Base-by-base conservation (phyloP, 2,329 filamentous ascomycete genomes). In the Talaromyces rugulosus region DNA sequence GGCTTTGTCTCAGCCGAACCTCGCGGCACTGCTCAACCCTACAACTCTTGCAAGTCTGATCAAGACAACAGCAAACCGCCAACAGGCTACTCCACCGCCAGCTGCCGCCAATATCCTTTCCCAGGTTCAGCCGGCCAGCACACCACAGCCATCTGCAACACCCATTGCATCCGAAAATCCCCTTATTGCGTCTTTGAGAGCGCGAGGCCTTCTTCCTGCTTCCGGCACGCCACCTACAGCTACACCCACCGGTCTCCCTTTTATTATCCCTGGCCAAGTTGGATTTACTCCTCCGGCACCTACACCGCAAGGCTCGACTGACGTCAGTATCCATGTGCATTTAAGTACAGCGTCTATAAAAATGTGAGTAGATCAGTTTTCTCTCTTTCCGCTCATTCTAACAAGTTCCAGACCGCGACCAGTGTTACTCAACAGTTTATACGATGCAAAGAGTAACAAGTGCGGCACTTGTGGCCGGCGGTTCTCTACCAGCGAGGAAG, bases 401-500 rank as follows among this genome's bases (percentile, higher is more conserved):
- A 51, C 52, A 42, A 27, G 4, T 52, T 61, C 30, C 70, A 91
- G 89, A 69, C 89, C 88, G 66, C 90, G 91, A 16, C 88, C 89
- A 14, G 85, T 92, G 66, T 80, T 96, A 14, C 82, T 96, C 7
- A 81, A 86, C 18, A 82, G 82, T 18, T 83, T 98, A 8, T 94
- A 96, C 72, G 91, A 94, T 64, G 86, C 89, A 23, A 85, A 92
- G 44, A 91, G 94, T 0, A 90, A 92, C 63, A 90, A 93, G 61
- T 99, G 95, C 74, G 91, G 89, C 12, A 94, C 94, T 63, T 99
- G 95, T 73, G 95, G 94, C 28, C 86, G 93, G 63, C 88, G 95
- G 2, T 99, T 99, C 75, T 84, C 84, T 59, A 85, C 85, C 4
- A 90, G 91, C 56, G 86, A 88, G 12, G 87, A 90, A 66, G 94